Evolutionary conservation across 192 early-diverging fungal genomes (phyloP).

Genomic region (Backusella tarrabulga): DNA sequence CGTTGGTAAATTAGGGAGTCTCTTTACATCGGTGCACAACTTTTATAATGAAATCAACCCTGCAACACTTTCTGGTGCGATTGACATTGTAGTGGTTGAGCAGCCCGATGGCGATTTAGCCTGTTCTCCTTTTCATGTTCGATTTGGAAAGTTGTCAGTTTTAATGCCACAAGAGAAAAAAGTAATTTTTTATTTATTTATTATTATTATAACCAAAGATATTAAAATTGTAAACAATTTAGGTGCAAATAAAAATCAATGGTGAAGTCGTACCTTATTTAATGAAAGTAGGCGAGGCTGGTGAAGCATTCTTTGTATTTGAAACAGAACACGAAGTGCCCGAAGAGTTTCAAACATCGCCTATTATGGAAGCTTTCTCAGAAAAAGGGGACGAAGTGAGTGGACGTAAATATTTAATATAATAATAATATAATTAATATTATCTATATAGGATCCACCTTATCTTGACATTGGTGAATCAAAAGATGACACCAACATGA

Average conservation of each 20-base stretch:
- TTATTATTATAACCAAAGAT: not conserved
- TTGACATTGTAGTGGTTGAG: constrained; percentile 95
- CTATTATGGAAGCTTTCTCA: constrained; percentile 62
- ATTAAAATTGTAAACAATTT: not conserved
- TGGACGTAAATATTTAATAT: not conserved
- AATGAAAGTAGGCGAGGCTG: constrained; percentile 98
- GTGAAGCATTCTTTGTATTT: constrained; percentile 98
- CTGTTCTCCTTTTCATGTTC: constrained; percentile 98
- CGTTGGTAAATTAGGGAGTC: constrained; percentile 57
- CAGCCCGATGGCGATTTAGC: constrained; percentile 76
- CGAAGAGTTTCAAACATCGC: constrained; percentile 92
- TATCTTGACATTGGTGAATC: constrained; percentile 41
- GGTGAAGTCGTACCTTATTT: constrained; percentile 68
- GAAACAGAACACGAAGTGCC: constrained; percentile 91
- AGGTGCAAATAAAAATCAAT: constrained; percentile 88
- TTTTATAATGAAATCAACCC: constrained; percentile 98
- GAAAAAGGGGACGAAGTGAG: constrained; percentile 27
- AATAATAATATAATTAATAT: too few relatives aligned
- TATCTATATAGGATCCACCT: constrained; percentile 30
- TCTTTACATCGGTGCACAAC: constrained; percentile 78
- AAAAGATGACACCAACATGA: constrained; percentile 13
- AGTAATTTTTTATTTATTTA: constrained; percentile 37
- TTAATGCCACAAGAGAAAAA: constrained; percentile 91
- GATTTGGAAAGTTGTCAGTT: constrained; percentile 95
- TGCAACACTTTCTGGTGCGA: constrained; percentile 94